Evolutionary conservation across 148 eudicot species (phyloP).

Genomic region (Cornus florida): DNA sequence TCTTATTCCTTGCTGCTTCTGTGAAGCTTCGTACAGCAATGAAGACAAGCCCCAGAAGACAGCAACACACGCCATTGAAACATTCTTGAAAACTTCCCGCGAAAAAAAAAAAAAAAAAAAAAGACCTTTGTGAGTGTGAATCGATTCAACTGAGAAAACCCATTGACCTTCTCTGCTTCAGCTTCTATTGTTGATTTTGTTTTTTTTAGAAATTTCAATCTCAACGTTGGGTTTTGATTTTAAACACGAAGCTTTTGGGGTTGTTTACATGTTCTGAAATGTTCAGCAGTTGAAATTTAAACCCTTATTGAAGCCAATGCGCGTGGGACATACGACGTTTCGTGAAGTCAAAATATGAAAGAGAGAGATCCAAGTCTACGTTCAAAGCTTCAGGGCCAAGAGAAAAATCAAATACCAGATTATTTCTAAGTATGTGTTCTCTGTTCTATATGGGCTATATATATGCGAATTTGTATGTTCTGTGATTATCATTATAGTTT

Average conservation of each 20-base stretch:
- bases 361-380: slow-evolving; percentile 22
- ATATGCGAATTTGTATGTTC: not conserved
- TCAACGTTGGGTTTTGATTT: not conserved
- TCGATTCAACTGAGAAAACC: not conserved
- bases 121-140: not conserved
- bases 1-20: not conserved
- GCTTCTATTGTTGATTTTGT: not conserved
- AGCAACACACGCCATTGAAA: not conserved
- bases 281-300: not conserved
- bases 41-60: not conserved
- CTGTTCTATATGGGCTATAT: not conserved
- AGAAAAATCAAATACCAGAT: slow-evolving; percentile 8
- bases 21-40: not conserved
- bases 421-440: not conserved
- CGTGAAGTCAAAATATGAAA: slow-evolving; percentile 33
- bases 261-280: not conserved
- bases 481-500: not conserved
- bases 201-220: not conserved
- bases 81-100: not conserved
- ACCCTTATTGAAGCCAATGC: not conserved
- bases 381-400: slow-evolving; percentile 16
- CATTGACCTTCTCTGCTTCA: not conserved
- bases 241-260: not conserved
- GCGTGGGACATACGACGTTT: not conserved
- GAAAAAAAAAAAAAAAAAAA: not conserved